Conservation (phyloP, 148 eudicot species). For the Rhododendron kiyosumense region DNA sequence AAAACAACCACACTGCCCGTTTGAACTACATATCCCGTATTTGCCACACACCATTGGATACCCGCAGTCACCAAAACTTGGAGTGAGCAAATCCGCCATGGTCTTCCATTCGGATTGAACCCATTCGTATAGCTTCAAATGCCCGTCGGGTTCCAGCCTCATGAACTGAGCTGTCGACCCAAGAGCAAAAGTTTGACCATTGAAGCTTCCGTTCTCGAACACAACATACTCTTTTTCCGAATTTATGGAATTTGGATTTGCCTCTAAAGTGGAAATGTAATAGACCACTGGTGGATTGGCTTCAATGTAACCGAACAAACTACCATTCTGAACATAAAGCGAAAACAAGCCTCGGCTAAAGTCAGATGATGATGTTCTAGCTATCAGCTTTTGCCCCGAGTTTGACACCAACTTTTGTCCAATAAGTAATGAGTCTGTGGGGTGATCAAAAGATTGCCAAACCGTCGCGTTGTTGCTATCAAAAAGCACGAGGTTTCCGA, state of each 20-base stretch:
- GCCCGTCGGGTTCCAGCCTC: slow-evolving; percentile 27
- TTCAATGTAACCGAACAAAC: neutral
- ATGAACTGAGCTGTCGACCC: slow-evolving; percentile 20
- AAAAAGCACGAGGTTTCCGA: slow-evolving; percentile 28
- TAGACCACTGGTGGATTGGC: slow-evolving; percentile 14
- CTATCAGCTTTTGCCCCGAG: slow-evolving; percentile 18
- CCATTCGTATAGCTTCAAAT: slow-evolving; percentile 25
- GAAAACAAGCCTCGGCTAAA: slow-evolving; percentile 10
- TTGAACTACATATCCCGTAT: slow-evolving; percentile 19
- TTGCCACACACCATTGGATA: slow-evolving; percentile 28
- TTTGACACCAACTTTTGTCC: slow-evolving; percentile 20
- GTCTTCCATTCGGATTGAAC: slow-evolving; percentile 1
- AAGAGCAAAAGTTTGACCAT: neutral
- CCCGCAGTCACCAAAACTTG: slow-evolving; percentile 9
- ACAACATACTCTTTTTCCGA: neutral
- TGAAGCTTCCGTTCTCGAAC: slow-evolving; percentile 10
- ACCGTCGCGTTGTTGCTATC: neutral
- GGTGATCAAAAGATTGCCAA: slow-evolving; percentile 41
- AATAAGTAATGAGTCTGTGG: slow-evolving; percentile 26
- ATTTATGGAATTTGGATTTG: too few relatives aligned
- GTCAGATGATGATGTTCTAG: slow-evolving; percentile 13
- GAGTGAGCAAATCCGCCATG: slow-evolving; percentile 13
- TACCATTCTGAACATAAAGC: neutral
- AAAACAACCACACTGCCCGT: slow-evolving; percentile 25
- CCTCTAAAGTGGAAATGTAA: neutral